Conservation (phyloP, 139 green algal genomes). For the Chlorella sp. region DNA sequence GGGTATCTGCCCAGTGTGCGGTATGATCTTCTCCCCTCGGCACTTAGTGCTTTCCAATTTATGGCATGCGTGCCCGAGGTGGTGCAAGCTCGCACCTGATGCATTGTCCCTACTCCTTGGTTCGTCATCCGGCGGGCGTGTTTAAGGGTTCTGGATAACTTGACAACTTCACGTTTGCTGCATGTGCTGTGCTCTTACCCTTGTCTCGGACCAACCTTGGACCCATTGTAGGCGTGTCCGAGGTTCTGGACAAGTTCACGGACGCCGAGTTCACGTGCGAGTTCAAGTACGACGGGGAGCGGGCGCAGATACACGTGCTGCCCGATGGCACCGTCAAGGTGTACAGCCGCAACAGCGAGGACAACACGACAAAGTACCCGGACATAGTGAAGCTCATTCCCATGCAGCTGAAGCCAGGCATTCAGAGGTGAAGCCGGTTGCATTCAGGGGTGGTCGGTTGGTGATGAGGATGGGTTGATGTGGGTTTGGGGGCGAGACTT, state of each 20-base stretch:
- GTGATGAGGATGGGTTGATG: too few relatives aligned
- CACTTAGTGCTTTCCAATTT: too few relatives aligned
- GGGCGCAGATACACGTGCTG: conserved; percentile 86
- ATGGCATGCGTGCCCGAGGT: too few relatives aligned
- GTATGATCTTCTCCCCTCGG: too few relatives aligned
- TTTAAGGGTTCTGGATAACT: too few relatives aligned
- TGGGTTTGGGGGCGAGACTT: too few relatives aligned
- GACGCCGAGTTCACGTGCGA: conserved; percentile 94
- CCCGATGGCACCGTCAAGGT: conserved; percentile 75
- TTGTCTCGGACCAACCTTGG: too few relatives aligned
- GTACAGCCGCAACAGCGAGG: conserved; percentile 90
- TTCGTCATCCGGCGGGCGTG: too few relatives aligned
- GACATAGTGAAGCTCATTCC: conserved; percentile 83
- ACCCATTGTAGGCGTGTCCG: conserved; percentile 56
- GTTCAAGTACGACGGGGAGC: conserved; percentile 99
- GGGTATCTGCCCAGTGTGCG: too few relatives aligned
- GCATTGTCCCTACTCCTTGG: neutral
- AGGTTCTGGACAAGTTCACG: conserved; percentile 94
- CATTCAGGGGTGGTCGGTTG: too few relatives aligned
- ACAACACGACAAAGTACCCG: conserved; percentile 95
- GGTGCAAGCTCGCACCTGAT: neutral
- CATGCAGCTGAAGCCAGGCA: conserved; percentile 57
- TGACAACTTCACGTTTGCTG: too few relatives aligned
- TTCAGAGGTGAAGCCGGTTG: conserved; percentile 45
- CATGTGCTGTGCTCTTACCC: too few relatives aligned